Evolutionary conservation across 345 rosid genomes (phyloP).

Genomic region (Gossypium longicalyx): DNA sequence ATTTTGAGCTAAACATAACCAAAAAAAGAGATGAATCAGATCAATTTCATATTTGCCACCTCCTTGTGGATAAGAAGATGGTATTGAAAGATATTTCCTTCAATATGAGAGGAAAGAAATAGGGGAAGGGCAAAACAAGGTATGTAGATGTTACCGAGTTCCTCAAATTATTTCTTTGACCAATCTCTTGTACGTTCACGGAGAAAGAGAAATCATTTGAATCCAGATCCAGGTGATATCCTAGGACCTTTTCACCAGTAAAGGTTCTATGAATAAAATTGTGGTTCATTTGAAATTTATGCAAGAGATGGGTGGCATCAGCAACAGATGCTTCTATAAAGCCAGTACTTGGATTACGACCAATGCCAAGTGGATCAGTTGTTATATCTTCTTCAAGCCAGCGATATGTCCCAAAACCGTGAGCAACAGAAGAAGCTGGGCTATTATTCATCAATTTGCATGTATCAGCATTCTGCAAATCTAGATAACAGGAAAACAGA

Average conservation of each 20-base stretch:
- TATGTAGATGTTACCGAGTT: neutral
- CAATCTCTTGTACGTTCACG: slow-evolving; percentile 51
- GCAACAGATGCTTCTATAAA: slow-evolving; percentile 57
- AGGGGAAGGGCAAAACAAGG: neutral
- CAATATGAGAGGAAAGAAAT: neutral
- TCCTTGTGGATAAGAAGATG: neutral
- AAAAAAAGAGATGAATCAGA: neutral
- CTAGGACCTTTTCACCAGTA: slow-evolving; percentile 38
- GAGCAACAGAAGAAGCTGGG: slow-evolving; percentile 48
- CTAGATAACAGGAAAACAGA: slow-evolving; percentile 66
- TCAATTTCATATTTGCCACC: neutral
- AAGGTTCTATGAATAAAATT: slow-evolving; percentile 36
- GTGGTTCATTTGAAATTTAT: slow-evolving; percentile 52
- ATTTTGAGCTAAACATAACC: slow-evolving; percentile 4
- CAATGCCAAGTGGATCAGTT: slow-evolving; percentile 47
- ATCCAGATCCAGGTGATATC: slow-evolving; percentile 44
- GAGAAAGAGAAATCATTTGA: slow-evolving; percentile 44
- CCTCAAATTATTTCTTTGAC: slow-evolving; percentile 46
- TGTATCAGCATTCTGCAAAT: slow-evolving; percentile 49
- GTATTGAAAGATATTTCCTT: neutral
- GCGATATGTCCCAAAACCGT: slow-evolving; percentile 86
- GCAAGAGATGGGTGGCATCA: slow-evolving; percentile 46
- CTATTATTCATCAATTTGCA: slow-evolving; percentile 34
- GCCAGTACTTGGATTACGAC: slow-evolving; percentile 40
- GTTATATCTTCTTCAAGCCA: slow-evolving; percentile 86